Conservation (phyloP, 2,329 filamentous ascomycete species). For the Aschersonia sp. region DNA sequence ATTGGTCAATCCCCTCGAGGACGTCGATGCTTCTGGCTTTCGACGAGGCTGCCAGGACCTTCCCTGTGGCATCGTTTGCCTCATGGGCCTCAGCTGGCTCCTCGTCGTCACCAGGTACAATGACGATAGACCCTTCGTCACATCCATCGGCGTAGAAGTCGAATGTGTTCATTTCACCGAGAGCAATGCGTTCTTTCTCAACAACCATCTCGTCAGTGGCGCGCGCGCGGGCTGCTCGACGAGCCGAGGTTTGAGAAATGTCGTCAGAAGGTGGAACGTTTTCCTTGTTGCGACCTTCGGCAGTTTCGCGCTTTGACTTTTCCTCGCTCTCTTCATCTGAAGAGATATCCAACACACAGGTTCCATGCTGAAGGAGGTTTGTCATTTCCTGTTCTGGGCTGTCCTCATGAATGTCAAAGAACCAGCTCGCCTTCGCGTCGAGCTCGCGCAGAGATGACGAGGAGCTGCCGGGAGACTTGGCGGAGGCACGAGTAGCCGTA, state of each 20-base stretch:
- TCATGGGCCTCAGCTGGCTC: conserved; percentile 10
- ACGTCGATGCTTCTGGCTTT: conserved; percentile 7
- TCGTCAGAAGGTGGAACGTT: conserved; percentile 69
- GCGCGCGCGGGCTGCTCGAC: conserved; percentile 12
- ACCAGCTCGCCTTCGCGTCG: conserved; percentile 55
- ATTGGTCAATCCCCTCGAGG: conserved; percentile 16
- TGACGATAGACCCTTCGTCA: conserved; percentile 44
- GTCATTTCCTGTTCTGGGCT: conserved; percentile 80
- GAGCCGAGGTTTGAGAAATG: conserved; percentile 39
- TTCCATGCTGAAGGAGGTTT: conserved; percentile 84
- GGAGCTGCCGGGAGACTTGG: conserved; percentile 12
- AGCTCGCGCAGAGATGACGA: conserved; percentile 21
- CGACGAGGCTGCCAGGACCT: conserved; percentile 5
- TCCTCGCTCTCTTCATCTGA: conserved; percentile 66
- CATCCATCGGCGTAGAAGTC: conserved; percentile 56
- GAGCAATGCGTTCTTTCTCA: conserved; percentile 48
- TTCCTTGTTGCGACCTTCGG: conserved; percentile 68
- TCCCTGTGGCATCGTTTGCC: conserved; percentile 4
- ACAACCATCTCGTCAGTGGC: conserved; percentile 39
- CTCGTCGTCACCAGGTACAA: conserved; percentile 48
- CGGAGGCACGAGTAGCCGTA: background rate
- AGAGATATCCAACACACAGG: conserved; percentile 73
- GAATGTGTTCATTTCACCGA: conserved; percentile 51
- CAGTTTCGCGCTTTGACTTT: conserved; percentile 33
- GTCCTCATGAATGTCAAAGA: conserved; percentile 91